Evolutionary conservation across 164 flowering plant species (phyloP).

Genomic region (Santalum album): DNA sequence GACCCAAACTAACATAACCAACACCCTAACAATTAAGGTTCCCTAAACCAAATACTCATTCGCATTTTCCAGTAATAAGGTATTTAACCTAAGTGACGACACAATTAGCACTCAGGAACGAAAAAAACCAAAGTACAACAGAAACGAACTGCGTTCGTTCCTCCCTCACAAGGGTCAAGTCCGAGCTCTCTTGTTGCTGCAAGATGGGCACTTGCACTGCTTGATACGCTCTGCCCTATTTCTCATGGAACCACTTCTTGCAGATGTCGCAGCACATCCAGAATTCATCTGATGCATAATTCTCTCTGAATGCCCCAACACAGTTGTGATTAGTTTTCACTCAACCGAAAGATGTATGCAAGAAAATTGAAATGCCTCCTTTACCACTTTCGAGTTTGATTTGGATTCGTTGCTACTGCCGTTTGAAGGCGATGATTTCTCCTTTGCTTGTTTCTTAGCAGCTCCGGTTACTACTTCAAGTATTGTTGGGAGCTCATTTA

Average conservation of each 20-base stretch:
- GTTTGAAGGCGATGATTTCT: conserved; percentile 54
- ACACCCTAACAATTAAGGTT: neutral
- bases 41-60: conserved; percentile 4
- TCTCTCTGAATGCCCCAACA: conserved; percentile 78
- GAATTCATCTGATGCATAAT: conserved; percentile 64
- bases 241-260: conserved; percentile 85
- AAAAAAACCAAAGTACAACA: neutral
- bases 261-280: conserved; percentile 91
- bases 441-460: conserved; percentile 63
- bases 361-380: neutral
- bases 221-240: conserved; percentile 77
- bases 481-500: conserved; percentile 79
- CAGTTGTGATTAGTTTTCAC: no score
- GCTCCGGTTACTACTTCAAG: conserved; percentile 73
- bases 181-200: conserved; percentile 54
- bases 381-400: conserved; percentile 54
- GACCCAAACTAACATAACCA: neutral
- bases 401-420: conserved; percentile 66
- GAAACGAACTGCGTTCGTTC: neutral
- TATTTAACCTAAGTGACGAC: conserved; percentile 10
- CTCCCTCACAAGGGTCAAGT: no score
- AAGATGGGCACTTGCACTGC: conserved; percentile 80
- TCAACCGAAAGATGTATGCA: neutral
- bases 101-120: conserved; percentile 3
- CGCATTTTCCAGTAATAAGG: conserved; percentile 9